Evolutionary conservation across 2,329 filamentous ascomycete species (phyloP).

Genomic region (Xenosphaeropsis pyriputrescens): DNA sequence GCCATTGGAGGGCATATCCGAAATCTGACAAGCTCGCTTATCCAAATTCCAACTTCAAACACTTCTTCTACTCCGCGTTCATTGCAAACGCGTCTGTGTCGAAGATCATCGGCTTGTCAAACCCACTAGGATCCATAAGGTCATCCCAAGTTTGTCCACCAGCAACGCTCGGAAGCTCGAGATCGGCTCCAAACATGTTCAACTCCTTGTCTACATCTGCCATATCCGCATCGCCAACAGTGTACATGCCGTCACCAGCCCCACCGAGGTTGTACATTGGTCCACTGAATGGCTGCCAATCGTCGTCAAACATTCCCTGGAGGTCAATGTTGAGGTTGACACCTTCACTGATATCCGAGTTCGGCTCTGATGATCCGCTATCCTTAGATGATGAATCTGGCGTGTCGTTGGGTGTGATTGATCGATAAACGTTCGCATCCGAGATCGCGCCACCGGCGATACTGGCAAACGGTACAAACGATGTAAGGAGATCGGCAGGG

Average conservation of each 20-base stretch:
- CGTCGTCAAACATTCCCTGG: conserved; percentile 13
- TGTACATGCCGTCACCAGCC: conserved; percentile 27
- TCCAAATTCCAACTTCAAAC: too few relatives aligned
- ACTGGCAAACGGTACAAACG: conserved; percentile 24
- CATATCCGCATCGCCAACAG: conserved; percentile 24
- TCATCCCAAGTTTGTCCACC: conserved; percentile 29
- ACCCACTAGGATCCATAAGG: conserved; percentile 25
- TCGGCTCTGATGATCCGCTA: conserved; percentile 38
- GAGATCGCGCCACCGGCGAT: conserved; percentile 31
- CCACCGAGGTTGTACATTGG: conserved; percentile 1
- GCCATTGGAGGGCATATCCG: too few relatives aligned
- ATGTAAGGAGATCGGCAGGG: conserved; percentile 31
- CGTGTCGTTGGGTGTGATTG: conserved; percentile 45
- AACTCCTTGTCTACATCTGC: conserved; percentile 12
- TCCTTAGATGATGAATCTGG: conserved; percentile 50
- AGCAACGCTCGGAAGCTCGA: conserved; percentile 7
- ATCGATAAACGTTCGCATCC: conserved; percentile 37
- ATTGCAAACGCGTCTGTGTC: conserved; percentile 30
- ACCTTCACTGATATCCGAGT: conserved; percentile 44
- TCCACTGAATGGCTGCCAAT: conserved; percentile 29
- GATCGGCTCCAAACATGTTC: conserved; percentile 13
- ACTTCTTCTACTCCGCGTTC: conserved; percentile 12
- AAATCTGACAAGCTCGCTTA: too few relatives aligned
- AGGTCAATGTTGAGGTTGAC: conserved; percentile 36
- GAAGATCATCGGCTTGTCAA: conserved; percentile 36